Evolutionary conservation across 2,329 filamentous ascomycete species (phyloP).

Genomic region (Dactylellina haptotyla): DNA sequence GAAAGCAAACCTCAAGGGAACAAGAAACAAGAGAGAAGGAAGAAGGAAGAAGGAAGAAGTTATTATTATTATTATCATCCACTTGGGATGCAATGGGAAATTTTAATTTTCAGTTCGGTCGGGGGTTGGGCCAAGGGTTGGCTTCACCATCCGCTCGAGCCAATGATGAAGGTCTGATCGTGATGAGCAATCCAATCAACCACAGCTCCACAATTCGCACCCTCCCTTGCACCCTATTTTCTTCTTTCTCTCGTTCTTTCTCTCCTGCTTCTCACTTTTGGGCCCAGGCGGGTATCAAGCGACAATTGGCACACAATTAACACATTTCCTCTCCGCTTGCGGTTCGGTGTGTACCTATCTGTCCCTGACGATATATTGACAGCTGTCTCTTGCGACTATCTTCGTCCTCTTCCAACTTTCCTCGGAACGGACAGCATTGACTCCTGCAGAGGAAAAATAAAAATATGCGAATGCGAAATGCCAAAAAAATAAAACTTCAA

Average conservation of each 20-base stretch:
- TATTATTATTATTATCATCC: not conserved
- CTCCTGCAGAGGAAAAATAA: no score
- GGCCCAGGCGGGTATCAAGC: no score
- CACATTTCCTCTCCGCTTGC: no score
- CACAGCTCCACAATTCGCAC: not conserved
- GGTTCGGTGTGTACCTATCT: no score
- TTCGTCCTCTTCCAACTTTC: no score
- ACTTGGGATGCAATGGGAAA: conserved; percentile 26
- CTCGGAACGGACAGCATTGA: no score
- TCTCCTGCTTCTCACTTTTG: no score
- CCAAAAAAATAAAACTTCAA: not conserved
- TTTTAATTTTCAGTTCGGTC: conserved; percentile 5
- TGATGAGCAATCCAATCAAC: conserved; percentile 17
- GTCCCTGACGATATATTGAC: not conserved
- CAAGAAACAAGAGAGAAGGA: not conserved
- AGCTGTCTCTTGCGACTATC: no score
- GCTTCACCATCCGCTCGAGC: not conserved
- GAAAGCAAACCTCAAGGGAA: no score
- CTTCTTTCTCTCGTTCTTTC: not conserved
- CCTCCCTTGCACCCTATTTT: not conserved
- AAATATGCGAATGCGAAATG: no score
- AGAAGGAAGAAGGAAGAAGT: not conserved
- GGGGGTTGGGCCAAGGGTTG: conserved; percentile 13
- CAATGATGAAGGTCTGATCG: conserved; percentile 8
- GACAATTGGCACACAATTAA: no score